A percentile compares a stretch with the other conserved stretches of the same genome.
Evolutionary conservation across 139 green algal genomes (phyloP).

Genomic region (Chlamydomonas sphaeroides): DNA sequence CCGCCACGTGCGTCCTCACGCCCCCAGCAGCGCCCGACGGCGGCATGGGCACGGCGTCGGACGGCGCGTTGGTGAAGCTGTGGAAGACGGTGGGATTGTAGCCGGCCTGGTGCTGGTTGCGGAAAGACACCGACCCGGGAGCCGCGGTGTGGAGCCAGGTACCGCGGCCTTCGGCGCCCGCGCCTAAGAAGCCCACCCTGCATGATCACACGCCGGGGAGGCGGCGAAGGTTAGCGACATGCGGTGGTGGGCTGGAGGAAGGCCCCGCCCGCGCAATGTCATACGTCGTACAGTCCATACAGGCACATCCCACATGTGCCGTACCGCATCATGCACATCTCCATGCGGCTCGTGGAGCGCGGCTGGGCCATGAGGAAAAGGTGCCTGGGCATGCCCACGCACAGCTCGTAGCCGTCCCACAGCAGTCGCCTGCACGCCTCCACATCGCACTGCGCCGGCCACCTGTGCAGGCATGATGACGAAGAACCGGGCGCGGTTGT

Average conservation of each 20-base stretch:
- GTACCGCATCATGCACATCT: neutral
- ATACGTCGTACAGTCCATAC: no score
- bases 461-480: no score
- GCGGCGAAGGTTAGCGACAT: no score
- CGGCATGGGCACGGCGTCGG: neutral
- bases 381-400: conserved; percentile 23
- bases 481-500: no score
- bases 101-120: neutral
- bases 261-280: no score
- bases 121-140: conserved; percentile 20
- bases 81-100: conserved; percentile 30
- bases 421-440: neutral
- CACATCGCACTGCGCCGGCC: neutral
- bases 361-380: neutral
- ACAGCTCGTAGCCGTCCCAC: conserved; percentile 41
- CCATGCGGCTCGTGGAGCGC: neutral
- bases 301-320: neutral
- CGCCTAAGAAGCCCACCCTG: no score
- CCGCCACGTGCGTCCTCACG: conserved; percentile 51
- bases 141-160: no score
- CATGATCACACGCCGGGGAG: no score
- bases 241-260: no score
- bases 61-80: conserved; percentile 18
- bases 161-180: no score
- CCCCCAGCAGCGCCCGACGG: neutral